Evolutionary conservation across 345 rosid genomes (phyloP), one percentile per base, ranked within the genome.

Genomic region (Punica granatum): DNA sequence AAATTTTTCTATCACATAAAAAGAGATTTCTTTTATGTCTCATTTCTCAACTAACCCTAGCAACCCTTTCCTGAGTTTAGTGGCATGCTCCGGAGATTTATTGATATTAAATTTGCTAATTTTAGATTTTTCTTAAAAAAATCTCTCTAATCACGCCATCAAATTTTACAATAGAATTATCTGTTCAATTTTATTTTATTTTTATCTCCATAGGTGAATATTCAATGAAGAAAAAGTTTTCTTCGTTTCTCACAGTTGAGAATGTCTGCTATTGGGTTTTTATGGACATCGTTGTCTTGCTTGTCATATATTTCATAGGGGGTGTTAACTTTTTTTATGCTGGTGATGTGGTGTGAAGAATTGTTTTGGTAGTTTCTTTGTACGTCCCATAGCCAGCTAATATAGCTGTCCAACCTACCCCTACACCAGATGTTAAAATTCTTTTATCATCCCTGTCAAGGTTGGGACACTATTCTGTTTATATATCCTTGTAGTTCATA

Each of bases 371-470:
- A 15, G 61, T 28, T 28, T 56, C 61, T 56, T 56, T 56, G 19
- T 18, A 30, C 61, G 6, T 26, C 19, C 15, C 28, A 28, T 26
- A 14, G 5, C 65, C 60, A 60, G 49, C 58, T 62, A 25, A 23
- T 8, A 12, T 10, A 23, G n/a, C 13, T 31, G 7, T 18, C 34
- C 43, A 28, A 46, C 65, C 72, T 46, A 34, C 36, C 56, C 32
- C 72, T 44, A 19, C 26, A 12, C 26, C 54, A 69, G 72, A 58
- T 69, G 64, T 41, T 69, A 34, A 25, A 25, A 12, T 16, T 21
- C 34, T 21, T 63, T 69, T 63, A 15, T 46, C 58, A 48, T 69
- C 65, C 60, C 33, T 69, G 65, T 69, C 72, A 23, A 32, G 65
- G 67, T 69, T 62, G 60, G 36, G 61, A 56, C 61, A 56, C 12